Conservation (phyloP, 73 alveolate genomes). For the Tetrahymena thermophila region DNA sequence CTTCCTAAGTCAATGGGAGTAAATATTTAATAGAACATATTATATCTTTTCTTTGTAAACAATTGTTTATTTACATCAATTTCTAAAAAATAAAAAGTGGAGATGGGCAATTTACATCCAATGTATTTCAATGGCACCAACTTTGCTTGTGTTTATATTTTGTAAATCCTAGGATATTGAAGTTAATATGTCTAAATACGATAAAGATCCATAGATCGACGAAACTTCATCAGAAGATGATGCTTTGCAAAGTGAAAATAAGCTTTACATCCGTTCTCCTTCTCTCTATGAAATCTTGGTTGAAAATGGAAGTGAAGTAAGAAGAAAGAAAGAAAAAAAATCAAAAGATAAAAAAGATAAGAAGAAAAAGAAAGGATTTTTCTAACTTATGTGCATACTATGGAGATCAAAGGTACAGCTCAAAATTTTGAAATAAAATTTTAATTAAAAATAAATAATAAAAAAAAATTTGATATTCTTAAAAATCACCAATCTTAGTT, state of each 20-base stretch:
- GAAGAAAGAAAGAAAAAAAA: neutral
- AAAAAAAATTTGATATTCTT: too few relatives aligned
- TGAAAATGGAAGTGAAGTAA: neutral
- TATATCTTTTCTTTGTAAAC: neutral
- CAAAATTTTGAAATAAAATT: neutral
- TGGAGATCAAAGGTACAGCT: neutral
- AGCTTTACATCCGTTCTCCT: neutral
- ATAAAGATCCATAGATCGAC: neutral
- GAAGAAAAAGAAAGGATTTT: neutral
- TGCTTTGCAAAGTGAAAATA: neutral
- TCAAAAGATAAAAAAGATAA: neutral
- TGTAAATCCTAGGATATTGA: neutral
- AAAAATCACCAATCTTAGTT: too few relatives aligned
- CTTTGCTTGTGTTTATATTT: neutral
- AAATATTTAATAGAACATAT: neutral
- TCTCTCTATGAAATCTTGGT: neutral
- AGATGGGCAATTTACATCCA: slow-evolving; percentile 5
- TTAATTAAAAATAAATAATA: too few relatives aligned
- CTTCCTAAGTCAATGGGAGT: slow-evolving; percentile 14
- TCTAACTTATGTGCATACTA: neutral
- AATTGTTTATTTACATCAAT: too few relatives aligned
- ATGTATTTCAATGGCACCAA: neutral
- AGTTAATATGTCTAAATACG: neutral
- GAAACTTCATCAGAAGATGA: neutral
- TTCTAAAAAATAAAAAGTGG: neutral